Base-by-base conservation (phyloP, 2,329 filamentous ascomycete species). In the Geosmithia morbida region DNA sequence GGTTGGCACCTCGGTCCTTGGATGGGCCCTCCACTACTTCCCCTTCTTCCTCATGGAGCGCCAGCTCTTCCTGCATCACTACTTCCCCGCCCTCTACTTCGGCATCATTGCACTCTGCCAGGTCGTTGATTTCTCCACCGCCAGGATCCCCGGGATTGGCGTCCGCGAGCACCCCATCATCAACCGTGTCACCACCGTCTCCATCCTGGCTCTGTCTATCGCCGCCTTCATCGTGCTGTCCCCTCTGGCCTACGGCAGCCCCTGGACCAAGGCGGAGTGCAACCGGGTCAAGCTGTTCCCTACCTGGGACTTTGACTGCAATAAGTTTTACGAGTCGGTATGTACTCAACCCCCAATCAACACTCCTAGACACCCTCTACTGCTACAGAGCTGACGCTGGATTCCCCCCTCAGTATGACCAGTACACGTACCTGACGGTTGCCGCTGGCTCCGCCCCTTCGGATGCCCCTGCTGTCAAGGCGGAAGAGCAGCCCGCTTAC, bases 21-120 rank as follows among this genome's bases (percentile, higher is more conserved):
- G 85, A 55, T 98, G 92, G 92, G 87, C 86, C 44, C 83, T 98
- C 65, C 92, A 98, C 67, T 98, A 96, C 71, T 97, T 98, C 73
- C 92, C 92, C 11, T 98, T 98, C 71, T 98, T 81, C 70, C 77
- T 98, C 49, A 97, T 98, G 92, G 81, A 92, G 61, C 88, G 92
- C 56, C 92, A 98, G 67, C 81, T 98, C 37, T 98, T 98, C 75
- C 73, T 98, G 51, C 92, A 98, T 66, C 92, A 98, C 69, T 98
- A 98, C 66, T 92, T 98, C 66, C 92, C 92, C 0, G 92, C 92
- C 2, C 77, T 98, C 14, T 94, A 95, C 69, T 98, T 98, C 62
- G 88, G 85, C 52, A 81, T 98, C 57, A 82, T 97, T 54, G 81
- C 85, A 8, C 75, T 96, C 48, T 92, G 83, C 64, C 90, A 97